Conservation (phyloP, 805 yeast genomes). For the Clavispora carvajalis region DNA sequence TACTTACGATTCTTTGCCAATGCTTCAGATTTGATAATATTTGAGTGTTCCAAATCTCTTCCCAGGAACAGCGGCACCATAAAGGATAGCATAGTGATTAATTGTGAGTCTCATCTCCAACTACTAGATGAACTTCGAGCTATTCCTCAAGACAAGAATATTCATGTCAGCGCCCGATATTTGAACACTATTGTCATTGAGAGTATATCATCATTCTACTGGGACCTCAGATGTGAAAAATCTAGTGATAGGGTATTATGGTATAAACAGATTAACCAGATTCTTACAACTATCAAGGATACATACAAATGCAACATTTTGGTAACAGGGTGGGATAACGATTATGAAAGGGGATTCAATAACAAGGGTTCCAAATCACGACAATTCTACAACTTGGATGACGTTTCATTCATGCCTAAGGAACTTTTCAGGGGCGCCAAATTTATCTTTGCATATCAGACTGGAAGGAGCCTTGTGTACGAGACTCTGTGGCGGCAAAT, state of each 20-base stretch:
- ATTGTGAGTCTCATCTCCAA: background rate
- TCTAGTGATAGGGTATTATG: constrained; percentile 4
- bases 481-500: background rate
- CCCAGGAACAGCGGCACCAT: background rate
- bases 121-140: constrained; percentile 3
- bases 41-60: background rate
- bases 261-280: constrained; percentile 13
- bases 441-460: background rate
- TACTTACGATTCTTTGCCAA: constrained; percentile 1
- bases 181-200: constrained; percentile 23
- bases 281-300: constrained; percentile 10
- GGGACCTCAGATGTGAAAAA: constrained; percentile 19
- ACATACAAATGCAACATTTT: constrained; percentile 24
- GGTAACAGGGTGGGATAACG: constrained; percentile 24
- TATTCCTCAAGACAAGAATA: constrained; percentile 1
- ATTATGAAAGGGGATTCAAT: constrained; percentile 28
- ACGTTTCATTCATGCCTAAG: constrained; percentile 7
- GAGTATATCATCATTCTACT: constrained; percentile 31
- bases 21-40: background rate
- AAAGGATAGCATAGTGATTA: background rate
- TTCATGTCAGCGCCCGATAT: background rate
- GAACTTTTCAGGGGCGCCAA: constrained; percentile 3
- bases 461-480: background rate
- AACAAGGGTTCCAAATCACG: background rate
- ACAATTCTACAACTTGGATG: background rate